phyloP scores from a whole-genome alignment of 1,139 yeast species.

The Lodderomyces orthopsilosis region DNA sequence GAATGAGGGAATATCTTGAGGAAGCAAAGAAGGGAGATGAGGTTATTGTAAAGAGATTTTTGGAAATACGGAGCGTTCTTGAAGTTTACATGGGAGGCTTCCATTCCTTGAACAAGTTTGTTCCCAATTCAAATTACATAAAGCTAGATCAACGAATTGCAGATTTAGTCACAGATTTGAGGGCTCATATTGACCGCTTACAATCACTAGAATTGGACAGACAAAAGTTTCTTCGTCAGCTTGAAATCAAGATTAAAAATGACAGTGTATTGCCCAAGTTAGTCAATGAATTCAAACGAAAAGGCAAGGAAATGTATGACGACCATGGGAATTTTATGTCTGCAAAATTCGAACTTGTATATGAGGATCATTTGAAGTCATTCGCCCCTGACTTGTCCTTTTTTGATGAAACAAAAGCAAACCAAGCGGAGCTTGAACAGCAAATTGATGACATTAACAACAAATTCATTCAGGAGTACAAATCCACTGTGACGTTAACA shows the following conservation, averaged over 20 bases:
- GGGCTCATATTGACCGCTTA: slow-evolving; percentile 33
- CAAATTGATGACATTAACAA: slow-evolving; percentile 41
- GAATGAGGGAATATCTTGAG: slow-evolving; percentile 47
- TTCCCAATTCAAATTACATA: slow-evolving; percentile 50
- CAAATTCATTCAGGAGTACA: slow-evolving; percentile 28
- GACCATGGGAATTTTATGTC: slow-evolving; percentile 23
- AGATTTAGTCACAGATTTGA: slow-evolving; percentile 37
- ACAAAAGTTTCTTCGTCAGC: slow-evolving; percentile 35
- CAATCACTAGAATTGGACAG: slow-evolving; percentile 30
- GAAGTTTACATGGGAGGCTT: slow-evolving; percentile 44
- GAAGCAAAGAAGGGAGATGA: slow-evolving; percentile 67
- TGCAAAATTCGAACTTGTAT: slow-evolving; percentile 29
- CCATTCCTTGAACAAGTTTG: slow-evolving; percentile 36
- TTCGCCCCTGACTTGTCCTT: slow-evolving; percentile 42
- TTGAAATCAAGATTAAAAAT: slow-evolving; percentile 46
- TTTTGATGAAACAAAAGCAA: slow-evolving; percentile 34
- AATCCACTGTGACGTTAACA: slow-evolving; percentile 21
- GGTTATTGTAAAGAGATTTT: slow-evolving; percentile 42
- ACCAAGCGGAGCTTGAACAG: slow-evolving; percentile 43
- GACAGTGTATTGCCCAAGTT: slow-evolving; percentile 52
- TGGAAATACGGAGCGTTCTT: slow-evolving; percentile 41
- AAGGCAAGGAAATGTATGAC: slow-evolving; percentile 18
- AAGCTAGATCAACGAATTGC: slow-evolving; percentile 42
- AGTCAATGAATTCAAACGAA: slow-evolving; percentile 41
- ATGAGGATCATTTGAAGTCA: slow-evolving; percentile 34